These are phyloP conservation scores for Albizia julibrissin DNA, from an alignment of 306 rosid genomes.

Conservation along the genomic window DNA sequence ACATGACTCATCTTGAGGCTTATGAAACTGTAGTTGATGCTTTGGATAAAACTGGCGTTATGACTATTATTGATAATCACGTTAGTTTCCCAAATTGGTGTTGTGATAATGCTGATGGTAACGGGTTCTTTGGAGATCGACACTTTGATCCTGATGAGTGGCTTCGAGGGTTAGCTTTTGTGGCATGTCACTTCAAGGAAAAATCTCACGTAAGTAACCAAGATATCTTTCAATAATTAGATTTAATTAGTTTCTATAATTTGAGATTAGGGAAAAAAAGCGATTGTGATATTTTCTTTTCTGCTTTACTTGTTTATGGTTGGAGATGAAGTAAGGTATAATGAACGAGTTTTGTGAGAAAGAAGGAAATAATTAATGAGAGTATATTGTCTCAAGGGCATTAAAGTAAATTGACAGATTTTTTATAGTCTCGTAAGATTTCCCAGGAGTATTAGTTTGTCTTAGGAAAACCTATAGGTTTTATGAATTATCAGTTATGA, in stretches of 20 bases:
- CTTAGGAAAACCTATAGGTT: too few relatives aligned
- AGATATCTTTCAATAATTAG: not conserved
- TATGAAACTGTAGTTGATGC: conserved; percentile 40
- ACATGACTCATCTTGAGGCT: conserved; percentile 43
- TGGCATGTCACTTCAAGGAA: conserved; percentile 34
- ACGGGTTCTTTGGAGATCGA: conserved; percentile 49
- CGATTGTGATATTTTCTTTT: too few relatives aligned
- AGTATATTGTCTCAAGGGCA: too few relatives aligned
- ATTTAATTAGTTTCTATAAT: not conserved
- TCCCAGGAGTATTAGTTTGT: too few relatives aligned
- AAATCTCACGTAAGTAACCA: conserved; percentile 28
- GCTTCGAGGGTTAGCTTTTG: conserved; percentile 39
- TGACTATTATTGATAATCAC: conserved; percentile 49
- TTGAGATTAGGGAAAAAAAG: not conserved
- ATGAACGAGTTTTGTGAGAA: too few relatives aligned
- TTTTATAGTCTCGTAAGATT: too few relatives aligned
- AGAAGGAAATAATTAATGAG: too few relatives aligned
- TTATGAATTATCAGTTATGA: too few relatives aligned
- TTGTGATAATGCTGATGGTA: conserved; percentile 32
- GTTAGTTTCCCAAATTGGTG: conserved; percentile 49
- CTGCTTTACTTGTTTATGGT: too few relatives aligned
- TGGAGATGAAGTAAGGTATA: too few relatives aligned
- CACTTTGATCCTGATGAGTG: conserved; percentile 42
- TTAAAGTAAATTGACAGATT: too few relatives aligned
- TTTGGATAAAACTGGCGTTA: conserved; percentile 17